phyloP scores from a whole-genome alignment of 768 basidiomycete species.

The Amanita fuliginea region DNA sequence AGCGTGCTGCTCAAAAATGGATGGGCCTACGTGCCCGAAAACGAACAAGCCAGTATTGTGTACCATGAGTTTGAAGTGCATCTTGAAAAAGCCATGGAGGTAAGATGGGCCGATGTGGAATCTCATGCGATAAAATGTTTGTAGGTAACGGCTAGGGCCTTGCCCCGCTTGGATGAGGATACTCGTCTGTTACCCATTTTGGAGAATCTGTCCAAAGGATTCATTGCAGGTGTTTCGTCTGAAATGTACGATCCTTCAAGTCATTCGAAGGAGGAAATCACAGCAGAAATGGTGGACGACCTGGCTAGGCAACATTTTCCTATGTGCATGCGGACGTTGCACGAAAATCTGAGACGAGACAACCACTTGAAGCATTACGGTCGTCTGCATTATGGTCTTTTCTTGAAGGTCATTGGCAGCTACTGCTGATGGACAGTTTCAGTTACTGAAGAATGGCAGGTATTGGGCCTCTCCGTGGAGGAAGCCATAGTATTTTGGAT shows the following conservation, averaged over 20 bases:
- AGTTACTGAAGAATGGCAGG: conserved; percentile 32
- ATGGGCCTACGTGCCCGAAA: conserved; percentile 79
- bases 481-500: conserved; percentile 94
- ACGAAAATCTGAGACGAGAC: conserved; percentile 66
- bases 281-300: conserved; percentile 90
- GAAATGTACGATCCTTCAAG: conserved; percentile 58
- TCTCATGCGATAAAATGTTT: not conserved
- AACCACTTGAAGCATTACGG: conserved; percentile 90
- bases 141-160: conserved; percentile 73
- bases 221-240: conserved; percentile 81
- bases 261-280: conserved; percentile 53
- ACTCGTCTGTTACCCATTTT: conserved; percentile 83
- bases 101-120: conserved; percentile 18
- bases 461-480: conserved; percentile 85
- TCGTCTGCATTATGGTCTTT: conserved; percentile 83
- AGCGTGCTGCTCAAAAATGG: conserved; percentile 70
- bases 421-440: not conserved
- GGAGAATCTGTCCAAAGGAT: conserved; percentile 86
- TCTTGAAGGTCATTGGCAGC: conserved; percentile 66
- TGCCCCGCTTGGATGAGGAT: conserved; percentile 92
- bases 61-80: conserved; percentile 74
- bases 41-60: conserved; percentile 75
- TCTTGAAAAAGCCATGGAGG: conserved; percentile 69
- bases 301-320: conserved; percentile 87
- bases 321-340: conserved; percentile 87